Evolutionary conservation across 192 early-diverging fungal species (phyloP), one percentile per base, ranked within the genome.

Genomic region (Backusella mclennaniae): DNA sequence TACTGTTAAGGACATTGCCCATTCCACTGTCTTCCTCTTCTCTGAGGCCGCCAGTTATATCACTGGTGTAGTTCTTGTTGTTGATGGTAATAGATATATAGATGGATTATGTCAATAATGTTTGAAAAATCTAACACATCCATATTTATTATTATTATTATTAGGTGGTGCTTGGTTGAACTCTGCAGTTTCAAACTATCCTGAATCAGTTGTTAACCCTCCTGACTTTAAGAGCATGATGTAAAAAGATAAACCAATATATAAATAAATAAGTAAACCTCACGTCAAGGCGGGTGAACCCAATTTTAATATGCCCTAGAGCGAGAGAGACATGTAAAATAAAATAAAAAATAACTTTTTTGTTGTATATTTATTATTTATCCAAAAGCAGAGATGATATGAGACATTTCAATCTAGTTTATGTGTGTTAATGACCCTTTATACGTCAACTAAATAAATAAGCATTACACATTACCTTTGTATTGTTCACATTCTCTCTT

Each of bases 11-110:
- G 93, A 94, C 77, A 92, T 94, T 68, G 92, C 89, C 72, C 88
- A 92, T 19, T 85, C 92, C 14, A 90, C 91, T 8, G 67, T 94
- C 41, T 94, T 88, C 76, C 74, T 94, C 73, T 84, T 84, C 53
- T 90, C 88, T 6, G 90, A 90, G 39, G 91, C 85, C n/a, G 90
- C 84, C 31, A 76, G 80, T 5, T 92, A 75, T 71, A 85, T 93
- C 11, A 92, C 87, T n/a, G 90, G 81, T 74, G 76, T 74, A 26
- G 78, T 77, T 14, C 31, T 82, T n/a, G 81, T 82, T 14, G 81
- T 82, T n/a, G 81, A 82, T 72, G 81, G 76, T 75, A 71, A 63
- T 68, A 4, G 67, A 68, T 33, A 68, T 9, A 68, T 9, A 29
- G 0, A 59, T 17, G 6, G 23, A 59, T 8, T 4, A 63, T 63